Conservation (phyloP, 192 early-diverging fungal species). For the Pecoramyces ruminantium region DNA sequence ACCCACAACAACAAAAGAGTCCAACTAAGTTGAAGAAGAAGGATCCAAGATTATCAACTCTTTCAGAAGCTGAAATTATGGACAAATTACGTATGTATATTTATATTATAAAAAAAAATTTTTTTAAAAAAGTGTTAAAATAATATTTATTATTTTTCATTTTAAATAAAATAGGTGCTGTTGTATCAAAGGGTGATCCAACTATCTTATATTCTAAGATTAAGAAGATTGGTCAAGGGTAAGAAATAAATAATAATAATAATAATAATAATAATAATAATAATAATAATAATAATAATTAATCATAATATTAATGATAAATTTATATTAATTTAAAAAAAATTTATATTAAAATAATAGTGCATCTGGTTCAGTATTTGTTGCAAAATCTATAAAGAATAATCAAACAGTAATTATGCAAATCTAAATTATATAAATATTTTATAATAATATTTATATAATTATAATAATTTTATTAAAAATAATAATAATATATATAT, state of each 20-base stretch:
- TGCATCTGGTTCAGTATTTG: conserved; percentile 95
- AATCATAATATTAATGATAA: neutral
- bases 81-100: conserved; percentile 51
- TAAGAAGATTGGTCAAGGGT: conserved; percentile 94
- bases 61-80: conserved; percentile 90
- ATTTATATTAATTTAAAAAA: neutral
- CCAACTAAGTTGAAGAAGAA: conserved; percentile 41
- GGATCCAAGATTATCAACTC: conserved; percentile 62
- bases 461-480: neutral
- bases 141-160: no score
- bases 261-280: neutral
- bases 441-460: no score
- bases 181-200: conserved; percentile 85
- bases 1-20: neutral
- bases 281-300: neutral
- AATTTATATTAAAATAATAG: conserved; percentile 6
- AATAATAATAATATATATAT: neutral
- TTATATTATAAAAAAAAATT: neutral
- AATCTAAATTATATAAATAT: no score
- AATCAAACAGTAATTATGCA: conserved; percentile 15
- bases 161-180: conserved; percentile 19
- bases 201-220: conserved; percentile 78
- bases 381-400: conserved; percentile 56
- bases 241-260: conserved; percentile 5
- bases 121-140: no score